Evolutionary conservation across 495 filamentous ascomycete genomes (phyloP), one percentile per base, ranked within the genome.

Genomic region (Amphirosellinia nigrospora): DNA sequence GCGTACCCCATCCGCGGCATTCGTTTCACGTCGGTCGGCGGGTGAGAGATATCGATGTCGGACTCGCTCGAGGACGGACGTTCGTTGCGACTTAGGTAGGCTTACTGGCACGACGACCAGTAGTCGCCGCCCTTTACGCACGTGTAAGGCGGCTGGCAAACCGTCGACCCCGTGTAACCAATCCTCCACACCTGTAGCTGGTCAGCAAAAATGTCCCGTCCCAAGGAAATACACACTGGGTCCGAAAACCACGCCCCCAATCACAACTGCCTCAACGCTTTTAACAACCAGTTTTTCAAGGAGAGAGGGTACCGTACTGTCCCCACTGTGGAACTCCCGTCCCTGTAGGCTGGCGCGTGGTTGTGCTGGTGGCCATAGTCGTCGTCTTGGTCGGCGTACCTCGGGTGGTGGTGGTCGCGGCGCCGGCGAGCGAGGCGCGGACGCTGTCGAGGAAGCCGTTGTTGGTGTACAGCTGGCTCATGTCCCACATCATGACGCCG

Each of bases 401-500:
- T 8, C 64, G 70, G 16, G 75, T 74, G 36, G 70, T 69, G 28
- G 72, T 69, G 1, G 34, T n/a, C 7, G 65, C 39, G 39, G 48
- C 59, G 28, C 71, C 72, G 34, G 36, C 55, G 59, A 84, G 69
- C 3, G 74, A 68, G 19, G 71, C 53, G 61, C 64, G 74, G 26
- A 89, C 77, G 38, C 72, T 74, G 36, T 79, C 77, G 70, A 92
- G 76, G 73, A 89, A 90, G 8, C 89, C 89, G 10, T 71, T 8
- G 74, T 92, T 92, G 39, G 75, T 78, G 73, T 86, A 87, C 1
- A 86, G 87, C 79, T 90, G 88, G 15, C 79, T 86, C 71, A 86
- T 86, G 82, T 93, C 91, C 91, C 90, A 93, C 73, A 90, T 81
- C 90, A 92, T 92, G 4, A 91, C 84, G 28, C 90, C 90, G 9